Evolutionary conservation across 345 rosid genomes (phyloP), one percentile per base, ranked within the genome.

Genomic region (Salix suchowensis): DNA sequence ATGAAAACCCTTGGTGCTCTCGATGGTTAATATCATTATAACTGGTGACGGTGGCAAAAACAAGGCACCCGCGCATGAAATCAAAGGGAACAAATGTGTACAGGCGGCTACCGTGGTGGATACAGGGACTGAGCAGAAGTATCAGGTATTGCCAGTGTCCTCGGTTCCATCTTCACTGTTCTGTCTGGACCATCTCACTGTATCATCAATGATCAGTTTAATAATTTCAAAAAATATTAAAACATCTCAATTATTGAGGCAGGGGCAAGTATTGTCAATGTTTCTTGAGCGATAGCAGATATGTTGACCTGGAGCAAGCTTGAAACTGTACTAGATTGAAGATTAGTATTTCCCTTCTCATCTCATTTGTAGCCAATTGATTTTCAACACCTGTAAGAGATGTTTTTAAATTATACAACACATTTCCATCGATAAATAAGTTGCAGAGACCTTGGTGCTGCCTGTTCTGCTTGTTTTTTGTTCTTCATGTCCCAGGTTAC

Each of bases 1-100:
- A 96, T 96, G 99, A 93, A 96, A 85, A 98, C 98, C 34, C 97
- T 96, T 7, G 99, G 99, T 46, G 99, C 98, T 0, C 96, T 96
- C 72, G 99, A 96, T 78, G 75, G 91, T 72, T 96, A 85, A 89
- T 68, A 12, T n/a, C 15, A 60, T 68, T 5, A 10, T 44, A 44
- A 18, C 65, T 18, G 70, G 60, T 18, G 18, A 58, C 54, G 13
- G 36, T 23, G 23, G 61, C 21, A 7, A 32, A 23, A 48, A 16
- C 24, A 42, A 73, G 40, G 13, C 21, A 34, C 24, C 52, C 52
- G 6, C 14, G 52, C 52, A 13, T 46, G 52, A 58, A 36, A 23
- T 36, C 10, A 42, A 21, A 36, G 52, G 7, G 77, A 55, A 70
- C 32, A 39, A 16, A 52, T 42, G 46, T 64, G 75, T 64, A 74